These are phyloP conservation scores for Hortiboletus flavorubellus DNA, from an alignment of 768 basidiomycete genomes.

Conservation along the genomic window DNA sequence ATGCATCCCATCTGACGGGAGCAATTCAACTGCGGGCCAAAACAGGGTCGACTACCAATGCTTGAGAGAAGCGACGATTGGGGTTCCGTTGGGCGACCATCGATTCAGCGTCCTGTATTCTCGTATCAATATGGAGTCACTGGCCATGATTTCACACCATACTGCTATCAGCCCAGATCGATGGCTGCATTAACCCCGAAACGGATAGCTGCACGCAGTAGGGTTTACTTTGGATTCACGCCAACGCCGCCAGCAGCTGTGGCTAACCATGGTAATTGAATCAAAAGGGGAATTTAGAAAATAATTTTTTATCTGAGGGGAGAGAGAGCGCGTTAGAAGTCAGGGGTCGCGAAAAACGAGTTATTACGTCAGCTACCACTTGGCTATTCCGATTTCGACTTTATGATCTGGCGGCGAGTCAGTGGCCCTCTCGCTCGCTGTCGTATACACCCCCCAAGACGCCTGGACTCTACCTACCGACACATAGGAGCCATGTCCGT, in stretches of 20 bases:
- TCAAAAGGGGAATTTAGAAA: background rate
- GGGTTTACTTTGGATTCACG: background rate
- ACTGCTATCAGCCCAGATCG: background rate
- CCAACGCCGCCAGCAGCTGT: background rate
- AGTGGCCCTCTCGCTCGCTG: conserved; percentile 2
- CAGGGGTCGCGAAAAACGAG: background rate
- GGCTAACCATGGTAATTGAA: background rate
- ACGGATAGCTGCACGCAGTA: background rate
- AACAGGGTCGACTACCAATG: background rate
- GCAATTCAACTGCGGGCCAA: background rate
- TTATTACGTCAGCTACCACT: conserved; percentile 24
- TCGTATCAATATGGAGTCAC: background rate
- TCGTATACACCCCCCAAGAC: conserved; percentile 6
- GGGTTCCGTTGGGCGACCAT: conserved; percentile 2
- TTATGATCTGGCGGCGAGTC: conserved; percentile 26
- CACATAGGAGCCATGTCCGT: conserved; percentile 42
- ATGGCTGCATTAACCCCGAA: background rate
- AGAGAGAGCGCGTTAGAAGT: background rate
- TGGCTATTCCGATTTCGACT: conserved; percentile 3
- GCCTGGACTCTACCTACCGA: conserved; percentile 1
- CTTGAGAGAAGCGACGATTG: conserved; percentile 10
- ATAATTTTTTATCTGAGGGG: background rate
- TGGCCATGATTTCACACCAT: background rate
- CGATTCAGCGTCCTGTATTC: background rate
- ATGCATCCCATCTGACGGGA: background rate